Percentiles rank a stretch among this genome's conserved stretches.
phyloP scores from a whole-genome alignment of 495 filamentous ascomycete species.

The Rusavskia elegans region DNA sequence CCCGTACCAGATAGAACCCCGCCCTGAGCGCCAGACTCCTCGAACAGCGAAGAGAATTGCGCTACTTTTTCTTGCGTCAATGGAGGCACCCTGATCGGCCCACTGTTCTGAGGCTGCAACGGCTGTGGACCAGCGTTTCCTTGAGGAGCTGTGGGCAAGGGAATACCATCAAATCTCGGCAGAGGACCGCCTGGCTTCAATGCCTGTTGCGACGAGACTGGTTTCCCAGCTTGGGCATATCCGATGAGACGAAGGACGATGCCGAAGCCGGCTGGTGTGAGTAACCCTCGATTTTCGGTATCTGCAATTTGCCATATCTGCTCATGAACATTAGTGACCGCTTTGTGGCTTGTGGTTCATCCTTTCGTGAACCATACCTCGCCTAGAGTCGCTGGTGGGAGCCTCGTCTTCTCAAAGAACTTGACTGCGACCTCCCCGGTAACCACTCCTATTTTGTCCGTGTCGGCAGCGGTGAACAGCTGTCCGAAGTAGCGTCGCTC shows the following conservation, averaged over 20 bases:
- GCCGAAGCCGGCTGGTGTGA: conserved; percentile 83
- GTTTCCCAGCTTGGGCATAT: conserved; percentile 75
- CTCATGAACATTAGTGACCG: background rate
- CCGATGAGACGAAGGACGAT: conserved; percentile 86
- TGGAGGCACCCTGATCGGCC: conserved; percentile 75
- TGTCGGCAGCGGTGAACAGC: conserved; percentile 79
- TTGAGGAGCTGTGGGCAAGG: conserved; percentile 25
- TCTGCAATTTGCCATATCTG: conserved; percentile 99
- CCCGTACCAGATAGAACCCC: conserved; percentile 61
- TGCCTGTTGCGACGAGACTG: conserved; percentile 64
- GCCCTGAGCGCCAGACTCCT: conserved; percentile 64
- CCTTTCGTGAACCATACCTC: conserved; percentile 41
- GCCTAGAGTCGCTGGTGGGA: conserved; percentile 70
- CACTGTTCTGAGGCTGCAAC: conserved; percentile 40
- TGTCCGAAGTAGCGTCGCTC: conserved; percentile 89
- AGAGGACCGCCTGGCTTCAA: conserved; percentile 57
- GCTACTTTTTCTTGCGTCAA: conserved; percentile 75
- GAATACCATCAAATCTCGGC: conserved; percentile 75
- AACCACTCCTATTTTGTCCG: conserved; percentile 78
- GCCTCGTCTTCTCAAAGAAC: conserved; percentile 92
- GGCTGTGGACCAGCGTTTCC: conserved; percentile 25
- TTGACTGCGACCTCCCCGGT: conserved; percentile 92
- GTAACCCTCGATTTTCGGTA: conserved; percentile 82
- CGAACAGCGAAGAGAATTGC: conserved; percentile 75
- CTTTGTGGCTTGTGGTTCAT: background rate